phyloP scores from a whole-genome alignment of 495 filamentous ascomycete genomes.

The Penicillium diatomitis region DNA sequence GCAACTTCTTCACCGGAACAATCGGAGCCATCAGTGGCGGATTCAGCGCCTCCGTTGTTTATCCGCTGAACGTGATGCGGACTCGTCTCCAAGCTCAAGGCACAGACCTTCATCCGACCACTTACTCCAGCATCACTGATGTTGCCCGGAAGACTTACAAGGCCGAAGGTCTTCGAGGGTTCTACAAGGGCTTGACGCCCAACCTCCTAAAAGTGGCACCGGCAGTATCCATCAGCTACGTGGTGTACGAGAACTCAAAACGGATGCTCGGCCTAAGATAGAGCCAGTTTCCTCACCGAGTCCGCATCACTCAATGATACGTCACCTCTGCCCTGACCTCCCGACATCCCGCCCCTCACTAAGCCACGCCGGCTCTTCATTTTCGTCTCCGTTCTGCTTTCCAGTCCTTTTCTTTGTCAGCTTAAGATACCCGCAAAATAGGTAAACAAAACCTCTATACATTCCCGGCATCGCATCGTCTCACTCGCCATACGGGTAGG shows the following conservation, averaged over 20 bases:
- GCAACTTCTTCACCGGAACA: slow-evolving; percentile 66
- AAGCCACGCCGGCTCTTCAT: not conserved
- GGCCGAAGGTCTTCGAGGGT: slow-evolving; percentile 73
- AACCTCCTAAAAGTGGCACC: slow-evolving; percentile 96
- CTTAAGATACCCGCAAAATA: slow-evolving; percentile 6
- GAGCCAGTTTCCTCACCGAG: slow-evolving; percentile 8
- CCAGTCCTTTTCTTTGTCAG: not conserved
- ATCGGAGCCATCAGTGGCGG: slow-evolving; percentile 88
- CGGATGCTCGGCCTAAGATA: slow-evolving; percentile 60
- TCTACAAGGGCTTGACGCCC: slow-evolving; percentile 93
- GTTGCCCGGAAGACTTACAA: slow-evolving; percentile 72
- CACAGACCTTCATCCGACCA: slow-evolving; percentile 80
- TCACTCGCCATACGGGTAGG: not conserved
- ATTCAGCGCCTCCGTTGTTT: slow-evolving; percentile 88
- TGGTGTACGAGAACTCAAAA: slow-evolving; percentile 96
- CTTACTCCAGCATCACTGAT: slow-evolving; percentile 82
- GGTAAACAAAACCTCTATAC: not conserved
- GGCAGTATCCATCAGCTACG: slow-evolving; percentile 93
- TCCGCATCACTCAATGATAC: not conserved
- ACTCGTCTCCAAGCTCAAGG: slow-evolving; percentile 93
- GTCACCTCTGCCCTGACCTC: not conserved
- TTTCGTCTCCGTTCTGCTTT: slow-evolving; percentile 9
- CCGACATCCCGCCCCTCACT: not conserved
- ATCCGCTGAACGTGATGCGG: slow-evolving; percentile 89
- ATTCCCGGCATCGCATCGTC: slow-evolving; percentile 1